Conservation (phyloP, 345 rosid species). For the Populus davidiana region DNA sequence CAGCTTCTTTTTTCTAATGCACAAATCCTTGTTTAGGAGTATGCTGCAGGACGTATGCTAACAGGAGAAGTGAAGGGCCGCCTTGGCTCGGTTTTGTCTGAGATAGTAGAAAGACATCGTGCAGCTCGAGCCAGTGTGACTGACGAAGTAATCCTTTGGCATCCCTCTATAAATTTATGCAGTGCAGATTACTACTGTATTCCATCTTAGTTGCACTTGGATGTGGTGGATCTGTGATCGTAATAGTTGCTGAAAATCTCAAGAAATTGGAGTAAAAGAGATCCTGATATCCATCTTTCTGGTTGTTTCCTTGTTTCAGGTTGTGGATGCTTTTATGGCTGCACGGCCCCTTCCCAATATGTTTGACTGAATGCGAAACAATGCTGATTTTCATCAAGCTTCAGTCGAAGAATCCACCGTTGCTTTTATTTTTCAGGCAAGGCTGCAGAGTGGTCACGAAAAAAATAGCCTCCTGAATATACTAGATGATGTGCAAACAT, state of each 20-base stretch:
- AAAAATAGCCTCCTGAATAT: background rate
- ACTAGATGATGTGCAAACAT: background rate
- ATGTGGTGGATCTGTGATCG: background rate
- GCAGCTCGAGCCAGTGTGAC: slow-evolving; percentile 78
- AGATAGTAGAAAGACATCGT: slow-evolving; percentile 75
- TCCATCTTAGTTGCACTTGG: background rate
- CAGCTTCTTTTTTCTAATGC: background rate
- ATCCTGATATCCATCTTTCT: background rate
- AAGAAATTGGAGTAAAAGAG: background rate
- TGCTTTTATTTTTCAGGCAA: background rate
- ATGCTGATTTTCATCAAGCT: background rate
- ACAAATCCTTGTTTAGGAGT: slow-evolving; percentile 44
- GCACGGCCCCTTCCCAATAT: slow-evolving; percentile 86
- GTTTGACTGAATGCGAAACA: slow-evolving; percentile 46
- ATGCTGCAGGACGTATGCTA: slow-evolving; percentile 80
- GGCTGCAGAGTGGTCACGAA: background rate
- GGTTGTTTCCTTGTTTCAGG: slow-evolving; percentile 37
- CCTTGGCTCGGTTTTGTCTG: slow-evolving; percentile 64
- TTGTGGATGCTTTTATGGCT: slow-evolving; percentile 94
- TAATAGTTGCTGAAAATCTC: no score
- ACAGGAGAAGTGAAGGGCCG: slow-evolving; percentile 78
- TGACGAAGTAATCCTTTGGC: slow-evolving; percentile 54
- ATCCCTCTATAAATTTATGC: background rate
- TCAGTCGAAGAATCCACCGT: background rate
- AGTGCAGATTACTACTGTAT: background rate